Conservation (phyloP, 257 asterid genomes). For the Leptodermis oblonga region DNA sequence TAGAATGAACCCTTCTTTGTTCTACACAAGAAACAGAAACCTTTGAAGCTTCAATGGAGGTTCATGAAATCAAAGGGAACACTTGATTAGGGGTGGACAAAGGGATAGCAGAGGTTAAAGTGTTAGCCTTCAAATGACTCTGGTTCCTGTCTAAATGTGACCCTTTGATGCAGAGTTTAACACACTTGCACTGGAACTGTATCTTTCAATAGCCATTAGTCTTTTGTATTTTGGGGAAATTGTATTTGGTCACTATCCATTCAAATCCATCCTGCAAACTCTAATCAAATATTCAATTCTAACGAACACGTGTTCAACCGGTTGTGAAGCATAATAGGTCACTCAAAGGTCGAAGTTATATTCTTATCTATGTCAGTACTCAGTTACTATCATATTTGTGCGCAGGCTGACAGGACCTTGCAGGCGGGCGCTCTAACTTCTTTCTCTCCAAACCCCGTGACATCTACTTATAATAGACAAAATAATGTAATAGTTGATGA, state of each 20-base stretch:
- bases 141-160: constrained; percentile 7
- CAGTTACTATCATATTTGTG: no score
- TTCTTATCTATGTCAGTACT: no score
- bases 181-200: neutral
- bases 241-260: constrained; percentile 6
- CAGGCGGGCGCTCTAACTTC: no score
- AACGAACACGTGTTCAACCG: no score
- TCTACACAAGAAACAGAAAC: no score
- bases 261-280: neutral
- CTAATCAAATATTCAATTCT: neutral
- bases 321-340: no score
- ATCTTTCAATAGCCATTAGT: constrained; percentile 3
- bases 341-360: no score
- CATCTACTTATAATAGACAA: no score
- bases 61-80: neutral
- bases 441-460: no score
- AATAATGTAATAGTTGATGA: no score
- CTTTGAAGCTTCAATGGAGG: neutral
- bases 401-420: no score
- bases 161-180: neutral
- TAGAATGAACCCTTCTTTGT: no score
- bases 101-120: neutral
- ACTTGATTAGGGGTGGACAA: constrained; percentile 5
- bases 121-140: neutral
- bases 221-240: neutral